A percentile compares a stretch with the other conserved stretches of the same genome.
phyloP scores from a whole-genome alignment of 352 stramenopile genomes.

The Phytophthora fragariaefolia region DNA sequence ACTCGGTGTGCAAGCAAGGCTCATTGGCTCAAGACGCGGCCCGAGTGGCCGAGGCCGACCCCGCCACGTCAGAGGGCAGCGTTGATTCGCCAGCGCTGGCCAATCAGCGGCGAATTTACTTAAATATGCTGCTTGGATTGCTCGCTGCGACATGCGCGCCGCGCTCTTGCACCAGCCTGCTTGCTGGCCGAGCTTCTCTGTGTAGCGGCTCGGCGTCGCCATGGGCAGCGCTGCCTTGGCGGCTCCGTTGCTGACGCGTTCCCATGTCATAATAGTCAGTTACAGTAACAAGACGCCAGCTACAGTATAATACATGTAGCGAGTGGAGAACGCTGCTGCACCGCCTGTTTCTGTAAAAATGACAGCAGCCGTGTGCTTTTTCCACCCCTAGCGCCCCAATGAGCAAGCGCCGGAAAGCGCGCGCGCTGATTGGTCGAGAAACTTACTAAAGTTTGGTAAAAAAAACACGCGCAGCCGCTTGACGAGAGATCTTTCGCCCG shows the following conservation, averaged over 20 bases:
- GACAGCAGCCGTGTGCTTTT: no score
- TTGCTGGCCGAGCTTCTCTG: no score
- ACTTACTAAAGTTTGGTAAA: slow-evolving; percentile 24
- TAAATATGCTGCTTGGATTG: slow-evolving; percentile 34
- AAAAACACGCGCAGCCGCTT: slow-evolving; percentile 11
- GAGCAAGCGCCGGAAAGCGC: not conserved
- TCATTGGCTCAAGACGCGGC: not conserved
- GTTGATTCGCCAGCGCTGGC: slow-evolving; percentile 19
- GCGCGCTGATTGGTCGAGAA: not conserved
- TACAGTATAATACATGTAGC: no score
- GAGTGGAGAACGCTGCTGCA: no score
- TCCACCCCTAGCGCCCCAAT: no score
- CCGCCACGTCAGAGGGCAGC: slow-evolving; percentile 27
- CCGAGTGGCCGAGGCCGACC: slow-evolving; percentile 21
- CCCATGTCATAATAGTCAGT: no score
- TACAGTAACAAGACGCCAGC: no score
- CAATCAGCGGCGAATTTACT: slow-evolving; percentile 24
- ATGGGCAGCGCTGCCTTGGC: no score
- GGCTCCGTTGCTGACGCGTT: no score
- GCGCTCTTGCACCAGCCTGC: no score
- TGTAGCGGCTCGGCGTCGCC: no score
- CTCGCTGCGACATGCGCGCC: slow-evolving; percentile 16
- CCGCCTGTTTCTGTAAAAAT: no score
- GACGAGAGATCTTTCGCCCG: slow-evolving; percentile 17
- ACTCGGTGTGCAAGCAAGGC: slow-evolving; percentile 16